Evolutionary conservation across 2,329 filamentous ascomycete species (phyloP), one percentile per base, ranked within the genome.

Genomic region (Botrytis elliptica): DNA sequence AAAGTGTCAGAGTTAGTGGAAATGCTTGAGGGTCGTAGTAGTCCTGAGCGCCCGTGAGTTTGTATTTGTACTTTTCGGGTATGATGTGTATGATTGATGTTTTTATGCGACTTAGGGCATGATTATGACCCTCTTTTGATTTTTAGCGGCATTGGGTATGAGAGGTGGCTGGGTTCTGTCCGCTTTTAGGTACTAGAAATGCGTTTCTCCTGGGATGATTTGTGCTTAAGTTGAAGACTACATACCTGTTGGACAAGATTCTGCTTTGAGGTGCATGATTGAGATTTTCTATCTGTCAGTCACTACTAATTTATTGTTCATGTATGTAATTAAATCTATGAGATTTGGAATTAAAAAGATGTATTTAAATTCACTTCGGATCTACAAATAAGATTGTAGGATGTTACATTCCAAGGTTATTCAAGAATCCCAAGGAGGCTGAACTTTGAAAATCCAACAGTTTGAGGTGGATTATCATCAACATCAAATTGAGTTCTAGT

Each of bases 1-100:
- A 77, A 75, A 38, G 78, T 80, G 2, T 67, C 76, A 40, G 78
- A 79, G 59, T 77, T 79, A 72, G 78, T 80, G 10, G 79, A 79
- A 69, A 75, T 75, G 66, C 74, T 79, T 59, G 79, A 80, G 75
- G 73, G 73, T 44, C 65, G 71, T 22, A 60, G 40, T 68, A 72
- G 36, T 42, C 62, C 70, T 14, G 44, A 55, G 33, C 55, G 87
- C 57, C 66, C 12, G 42, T 69, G 66, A 69, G 29, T 33, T 33
- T 33, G 6, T 16, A 69, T 33, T 42, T 57, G 29, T 57, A 38
- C 12, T 57, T 22, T 33, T 25, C 4, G 6, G 25, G 10, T 68
- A 57, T 57, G n/a, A n/a, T 40, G 10, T 57, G 36, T 59, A 69
- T 16, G 66, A 69, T 69, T 57, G 38, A 57, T 69, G 66, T 38